Percentiles rank a stretch among this genome's conserved stretches.
Evolutionary conservation across 2,329 filamentous ascomycete species (phyloP).

Genomic region (Phoma sp.): DNA sequence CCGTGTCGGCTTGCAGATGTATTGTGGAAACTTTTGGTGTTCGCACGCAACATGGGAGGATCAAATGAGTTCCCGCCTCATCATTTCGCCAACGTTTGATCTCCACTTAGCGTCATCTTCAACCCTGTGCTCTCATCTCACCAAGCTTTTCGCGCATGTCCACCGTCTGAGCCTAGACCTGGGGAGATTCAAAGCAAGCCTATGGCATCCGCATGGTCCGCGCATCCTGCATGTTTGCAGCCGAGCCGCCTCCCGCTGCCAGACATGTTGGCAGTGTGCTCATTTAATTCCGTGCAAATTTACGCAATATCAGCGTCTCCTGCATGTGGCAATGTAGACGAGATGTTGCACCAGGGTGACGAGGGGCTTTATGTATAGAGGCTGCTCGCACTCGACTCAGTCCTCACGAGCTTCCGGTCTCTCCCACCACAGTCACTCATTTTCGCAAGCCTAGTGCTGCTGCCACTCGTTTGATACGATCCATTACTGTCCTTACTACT

Average conservation of each 20-base stretch:
- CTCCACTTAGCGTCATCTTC: constrained; percentile 29
- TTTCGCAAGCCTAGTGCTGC: constrained; percentile 40
- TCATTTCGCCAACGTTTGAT: constrained; percentile 46
- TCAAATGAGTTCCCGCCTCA: constrained; percentile 21
- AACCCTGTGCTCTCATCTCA: constrained; percentile 20
- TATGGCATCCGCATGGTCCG: constrained; percentile 6
- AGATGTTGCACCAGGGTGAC: constrained; percentile 19
- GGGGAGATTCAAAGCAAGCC: constrained; percentile 4
- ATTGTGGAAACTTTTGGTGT: constrained; percentile 5
- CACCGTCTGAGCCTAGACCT: constrained; percentile 20
- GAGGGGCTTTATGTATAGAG: constrained; percentile 26
- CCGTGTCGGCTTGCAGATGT: constrained; percentile 2
- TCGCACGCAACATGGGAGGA: constrained; percentile 10
- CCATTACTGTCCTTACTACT: constrained; percentile 9
- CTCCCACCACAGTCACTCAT: constrained; percentile 22
- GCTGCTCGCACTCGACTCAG: constrained; percentile 7
- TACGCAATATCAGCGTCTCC: constrained; percentile 21
- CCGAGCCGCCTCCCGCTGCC: constrained; percentile 14
- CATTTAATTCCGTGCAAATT: constrained; percentile 29
- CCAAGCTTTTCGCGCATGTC: constrained; percentile 21
- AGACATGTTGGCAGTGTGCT: constrained; percentile 17
- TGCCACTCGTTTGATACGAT: constrained; percentile 32
- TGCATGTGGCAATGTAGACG: constrained; percentile 19
- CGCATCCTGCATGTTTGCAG: constrained; percentile 14
- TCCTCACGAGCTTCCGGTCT: constrained; percentile 17